Conservation (phyloP, 768 basidiomycete species). For the Mycena vitilis region DNA sequence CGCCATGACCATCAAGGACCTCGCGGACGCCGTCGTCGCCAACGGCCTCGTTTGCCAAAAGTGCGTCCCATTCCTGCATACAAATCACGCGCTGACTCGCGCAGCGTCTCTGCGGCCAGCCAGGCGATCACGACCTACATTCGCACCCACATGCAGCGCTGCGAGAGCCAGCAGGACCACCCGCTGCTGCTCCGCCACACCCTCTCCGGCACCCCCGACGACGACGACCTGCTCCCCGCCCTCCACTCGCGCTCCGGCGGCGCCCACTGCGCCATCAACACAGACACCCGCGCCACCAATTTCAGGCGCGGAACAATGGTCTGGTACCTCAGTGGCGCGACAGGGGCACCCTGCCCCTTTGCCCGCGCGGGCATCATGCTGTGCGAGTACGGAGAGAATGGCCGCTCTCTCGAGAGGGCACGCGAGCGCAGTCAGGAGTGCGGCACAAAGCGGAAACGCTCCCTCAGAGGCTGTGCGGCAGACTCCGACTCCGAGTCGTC, state of each 20-base stretch:
- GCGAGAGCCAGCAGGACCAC: conserved; percentile 76
- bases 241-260: conserved; percentile 79
- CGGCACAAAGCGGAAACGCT: conserved; percentile 57
- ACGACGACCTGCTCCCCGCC: conserved; percentile 81
- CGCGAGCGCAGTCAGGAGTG: conserved; percentile 39
- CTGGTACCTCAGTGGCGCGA: conserved; percentile 83
- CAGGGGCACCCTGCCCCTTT: conserved; percentile 83
- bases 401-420: conserved; percentile 50
- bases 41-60: conserved; percentile 81
- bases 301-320: conserved; percentile 84
- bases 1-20: conserved; percentile 89
- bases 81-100: conserved; percentile 33
- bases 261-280: conserved; percentile 58
- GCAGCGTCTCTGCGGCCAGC: conserved; percentile 79
- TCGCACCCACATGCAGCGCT: conserved; percentile 77
- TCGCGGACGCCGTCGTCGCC: conserved; percentile 75
- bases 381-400: conserved; percentile 71
- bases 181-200: conserved; percentile 79
- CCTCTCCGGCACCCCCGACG: conserved; percentile 76
- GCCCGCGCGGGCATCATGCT: conserved; percentile 77
- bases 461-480: conserved; percentile 51
- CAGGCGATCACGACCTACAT: conserved; percentile 90
- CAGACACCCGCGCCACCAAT: conserved; percentile 68
- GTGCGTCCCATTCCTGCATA: conserved; percentile 55
- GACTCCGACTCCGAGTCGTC: conserved; percentile 50